These are phyloP conservation scores for Yamadazyma mexicana DNA, from an alignment of 1,139 yeast genomes.

Conservation along the genomic window DNA sequence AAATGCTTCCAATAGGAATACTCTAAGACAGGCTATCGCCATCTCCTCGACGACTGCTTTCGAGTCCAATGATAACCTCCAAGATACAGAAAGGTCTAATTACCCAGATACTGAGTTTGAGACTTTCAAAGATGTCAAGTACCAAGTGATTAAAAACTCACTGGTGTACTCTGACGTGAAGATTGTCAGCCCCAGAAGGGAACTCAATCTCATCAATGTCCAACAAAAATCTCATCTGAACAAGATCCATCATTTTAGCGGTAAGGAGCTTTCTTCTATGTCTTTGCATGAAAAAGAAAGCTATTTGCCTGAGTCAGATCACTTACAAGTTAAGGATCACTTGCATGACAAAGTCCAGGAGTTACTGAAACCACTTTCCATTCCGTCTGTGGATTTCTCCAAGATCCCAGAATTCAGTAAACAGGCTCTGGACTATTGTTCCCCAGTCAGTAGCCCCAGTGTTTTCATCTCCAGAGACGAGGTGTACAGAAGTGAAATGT, in stretches of 20 bases:
- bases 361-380: constrained; percentile 4
- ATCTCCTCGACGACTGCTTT: no score
- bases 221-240: no score
- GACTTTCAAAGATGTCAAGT: constrained; percentile 17
- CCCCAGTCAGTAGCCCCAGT: constrained; percentile 1
- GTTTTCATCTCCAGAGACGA: constrained; percentile 11
- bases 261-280: no score
- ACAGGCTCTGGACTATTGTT: not conserved
- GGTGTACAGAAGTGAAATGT: constrained; percentile 26
- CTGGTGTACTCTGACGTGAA: constrained; percentile 6
- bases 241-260: no score
- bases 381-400: constrained; percentile 6
- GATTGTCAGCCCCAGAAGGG: constrained; percentile 6
- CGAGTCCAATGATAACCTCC: constrained; percentile 1
- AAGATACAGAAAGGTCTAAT: constrained; percentile 8
- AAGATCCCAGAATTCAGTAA: not conserved
- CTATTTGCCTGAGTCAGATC: no score
- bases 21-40: not conserved
- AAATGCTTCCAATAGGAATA: constrained; percentile 1
- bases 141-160: constrained; percentile 14
- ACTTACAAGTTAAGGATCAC: no score
- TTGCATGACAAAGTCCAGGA: constrained; percentile 1
- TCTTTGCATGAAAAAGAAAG: no score
- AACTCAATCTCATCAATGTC: not conserved
- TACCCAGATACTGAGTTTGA: constrained; percentile 15